Evolutionary conservation across 306 rosid genomes (phyloP).

Genomic region (Medicago arabica): DNA sequence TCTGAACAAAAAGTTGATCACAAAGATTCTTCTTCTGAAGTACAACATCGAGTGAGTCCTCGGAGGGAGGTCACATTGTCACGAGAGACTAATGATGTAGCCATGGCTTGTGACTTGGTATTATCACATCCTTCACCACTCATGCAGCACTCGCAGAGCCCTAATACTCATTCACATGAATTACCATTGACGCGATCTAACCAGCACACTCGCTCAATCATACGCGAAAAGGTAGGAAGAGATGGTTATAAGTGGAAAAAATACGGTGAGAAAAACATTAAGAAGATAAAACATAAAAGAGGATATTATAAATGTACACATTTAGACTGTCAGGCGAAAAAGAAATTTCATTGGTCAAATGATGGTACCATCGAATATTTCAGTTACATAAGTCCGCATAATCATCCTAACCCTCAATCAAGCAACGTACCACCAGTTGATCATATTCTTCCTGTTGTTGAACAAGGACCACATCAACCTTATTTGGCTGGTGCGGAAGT

Average conservation of each 20-base stretch:
- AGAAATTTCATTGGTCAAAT: constrained; percentile 71
- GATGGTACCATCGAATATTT: constrained; percentile 67
- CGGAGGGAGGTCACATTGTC: constrained; percentile 47
- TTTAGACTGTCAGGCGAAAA: constrained; percentile 77
- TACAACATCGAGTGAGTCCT: constrained; percentile 50
- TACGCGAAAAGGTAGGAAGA: constrained; percentile 67
- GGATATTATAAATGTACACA: constrained; percentile 86
- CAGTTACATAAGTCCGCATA: constrained; percentile 73
- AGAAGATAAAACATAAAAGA: constrained; percentile 72
- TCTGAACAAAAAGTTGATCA: constrained; percentile 53
- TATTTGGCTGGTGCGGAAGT: constrained; percentile 51
- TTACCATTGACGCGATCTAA: constrained; percentile 46
- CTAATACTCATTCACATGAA: constrained; percentile 37
- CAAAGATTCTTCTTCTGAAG: constrained; percentile 56
- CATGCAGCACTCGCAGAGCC: constrained; percentile 53
- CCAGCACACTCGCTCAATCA: constrained; percentile 56
- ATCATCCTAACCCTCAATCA: constrained; percentile 73
- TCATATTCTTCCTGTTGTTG: constrained; percentile 46
- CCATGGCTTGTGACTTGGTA: constrained; percentile 43
- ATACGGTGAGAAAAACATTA: constrained; percentile 87
- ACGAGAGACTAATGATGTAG: constrained; percentile 36
- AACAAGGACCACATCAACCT: constrained; percentile 50
- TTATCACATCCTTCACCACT: constrained; percentile 43
- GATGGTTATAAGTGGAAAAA: constrained; percentile 96
- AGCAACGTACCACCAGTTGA: constrained; percentile 57